Conservation (phyloP, 2,329 filamentous ascomycete species). For the Lithohypha guttulata region DNA sequence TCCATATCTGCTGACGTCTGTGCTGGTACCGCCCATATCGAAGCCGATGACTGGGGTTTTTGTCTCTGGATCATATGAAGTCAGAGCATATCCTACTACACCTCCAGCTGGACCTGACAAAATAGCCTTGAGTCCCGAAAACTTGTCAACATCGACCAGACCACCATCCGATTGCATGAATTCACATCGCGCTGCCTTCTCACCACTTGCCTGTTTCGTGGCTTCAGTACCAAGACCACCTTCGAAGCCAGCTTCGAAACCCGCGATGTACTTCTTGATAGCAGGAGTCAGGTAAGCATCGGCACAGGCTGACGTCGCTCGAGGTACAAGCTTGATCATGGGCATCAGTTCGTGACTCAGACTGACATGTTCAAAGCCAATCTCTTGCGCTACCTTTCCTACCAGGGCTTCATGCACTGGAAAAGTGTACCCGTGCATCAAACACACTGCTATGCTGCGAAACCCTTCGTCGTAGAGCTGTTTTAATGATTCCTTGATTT, state of each 20-base stretch:
- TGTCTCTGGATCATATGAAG: conserved; percentile 74
- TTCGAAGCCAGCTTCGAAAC: conserved; percentile 69
- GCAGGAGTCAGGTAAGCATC: conserved; percentile 72
- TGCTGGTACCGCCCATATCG: conserved; percentile 91
- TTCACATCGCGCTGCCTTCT: conserved; percentile 69
- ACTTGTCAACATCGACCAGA: conserved; percentile 47
- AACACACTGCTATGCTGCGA: conserved; percentile 72
- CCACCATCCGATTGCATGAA: conserved; percentile 92
- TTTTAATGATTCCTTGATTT: conserved; percentile 49
- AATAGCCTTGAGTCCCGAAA: conserved; percentile 79
- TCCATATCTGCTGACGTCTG: conserved; percentile 80
- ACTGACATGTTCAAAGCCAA: conserved; percentile 75
- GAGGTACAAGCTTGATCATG: conserved; percentile 74
- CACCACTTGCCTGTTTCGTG: conserved; percentile 54
- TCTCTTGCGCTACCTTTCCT: conserved; percentile 62
- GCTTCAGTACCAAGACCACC: conserved; percentile 68
- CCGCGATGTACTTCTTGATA: conserved; percentile 65
- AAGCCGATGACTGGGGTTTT: conserved; percentile 85
- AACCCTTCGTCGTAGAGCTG: conserved; percentile 60
- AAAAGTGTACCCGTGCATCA: conserved; percentile 90
- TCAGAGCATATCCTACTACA: conserved; percentile 85
- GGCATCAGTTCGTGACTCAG: conserved; percentile 71
- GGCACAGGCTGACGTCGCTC: conserved; percentile 66
- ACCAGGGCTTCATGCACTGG: conserved; percentile 73
- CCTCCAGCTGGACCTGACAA: conserved; percentile 86